Base-by-base conservation (phyloP, 176 grass and related monocot genomes). In the Cocos nucifera region DNA sequence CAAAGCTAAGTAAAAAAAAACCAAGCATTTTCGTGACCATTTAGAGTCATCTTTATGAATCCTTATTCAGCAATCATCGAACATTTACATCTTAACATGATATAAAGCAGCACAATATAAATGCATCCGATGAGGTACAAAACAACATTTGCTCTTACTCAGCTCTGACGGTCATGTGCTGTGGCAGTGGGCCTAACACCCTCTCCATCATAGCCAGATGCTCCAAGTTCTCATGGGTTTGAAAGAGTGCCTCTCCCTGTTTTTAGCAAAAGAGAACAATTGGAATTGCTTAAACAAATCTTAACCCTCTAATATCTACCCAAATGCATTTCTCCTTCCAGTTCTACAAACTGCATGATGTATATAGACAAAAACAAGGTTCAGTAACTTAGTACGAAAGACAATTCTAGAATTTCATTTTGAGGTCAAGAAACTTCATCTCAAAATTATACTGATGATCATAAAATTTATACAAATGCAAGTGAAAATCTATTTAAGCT, bases 171-270 rank as follows among this genome's bases (percentile, higher is more conserved):
- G 80, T 77, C 81, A 91, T 91, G 65, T 97, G 84, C 56, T 88
- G 86, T 15, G 92, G 92, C 70, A 97, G 73, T 49, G 92, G 92
- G 0, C 86, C 86, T 50, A 90, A 68, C 29, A 90, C 86, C 57
- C 69, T 84, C 75, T 90, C 86, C 90, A 95, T 95, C 90, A 95
- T 95, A 61, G 86, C 91, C 58, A 95, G 67, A 78, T 95, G 86
- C 77, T 96, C 92, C 83, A 91, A 83, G 71, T 91, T 98, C 83
- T 98, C 93, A 71, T 98, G 84, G 21, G 87, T 97, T 58, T 88
- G 87, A 83, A 97, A 97, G 4, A 88, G 75, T 53, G 81, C 87
- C 64, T 85, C 77, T 0, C 87, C 92, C 92, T 90, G 76, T 26
- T 80, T 82, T 83, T 53, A 51, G 20, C 54, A 83, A 61, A 65